Conservation (phyloP, 208 protist genomes). For the Endotrypanum monterogeii region DNA sequence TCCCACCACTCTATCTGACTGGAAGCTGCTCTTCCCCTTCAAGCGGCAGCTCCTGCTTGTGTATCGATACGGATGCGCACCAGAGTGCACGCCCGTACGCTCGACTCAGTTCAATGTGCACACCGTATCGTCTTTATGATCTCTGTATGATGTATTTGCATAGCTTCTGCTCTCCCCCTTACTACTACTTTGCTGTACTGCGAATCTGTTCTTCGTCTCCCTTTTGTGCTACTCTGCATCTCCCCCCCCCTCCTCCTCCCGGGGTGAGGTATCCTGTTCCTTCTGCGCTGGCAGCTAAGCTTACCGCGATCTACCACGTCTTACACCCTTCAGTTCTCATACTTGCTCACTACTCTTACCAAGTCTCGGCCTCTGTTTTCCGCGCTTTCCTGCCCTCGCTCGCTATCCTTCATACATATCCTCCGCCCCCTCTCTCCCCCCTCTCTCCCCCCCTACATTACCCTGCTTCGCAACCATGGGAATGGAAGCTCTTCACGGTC, state of each 20-base stretch:
- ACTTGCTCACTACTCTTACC: not conserved
- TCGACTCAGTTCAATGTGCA: not conserved
- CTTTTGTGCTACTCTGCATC: not conserved
- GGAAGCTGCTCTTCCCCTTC: too few species aligned
- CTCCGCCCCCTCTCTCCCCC: not conserved
- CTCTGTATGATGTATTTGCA: too few species aligned
- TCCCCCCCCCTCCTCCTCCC: not conserved
- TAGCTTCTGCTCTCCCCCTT: not conserved
- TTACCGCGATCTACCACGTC: not conserved
- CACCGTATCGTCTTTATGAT: not conserved
- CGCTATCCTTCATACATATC: not conserved
- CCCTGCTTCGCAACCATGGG: constrained; percentile 37
- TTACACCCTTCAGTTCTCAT: constrained; percentile 2
- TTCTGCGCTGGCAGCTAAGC: constrained; percentile 1
- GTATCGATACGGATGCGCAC: not conserved
- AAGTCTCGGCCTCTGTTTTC: not conserved
- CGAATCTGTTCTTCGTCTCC: not conserved
- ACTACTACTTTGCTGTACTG: not conserved
- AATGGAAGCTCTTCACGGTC: constrained; percentile 48
- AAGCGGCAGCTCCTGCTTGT: not conserved
- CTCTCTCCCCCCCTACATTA: constrained; percentile 8
- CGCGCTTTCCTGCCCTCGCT: not conserved
- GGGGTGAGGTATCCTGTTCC: not conserved
- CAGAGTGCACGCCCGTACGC: not conserved
- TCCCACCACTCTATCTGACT: not conserved